Conservation (phyloP, 2,329 filamentous ascomycete species). For the Metarhizium sp. region DNA sequence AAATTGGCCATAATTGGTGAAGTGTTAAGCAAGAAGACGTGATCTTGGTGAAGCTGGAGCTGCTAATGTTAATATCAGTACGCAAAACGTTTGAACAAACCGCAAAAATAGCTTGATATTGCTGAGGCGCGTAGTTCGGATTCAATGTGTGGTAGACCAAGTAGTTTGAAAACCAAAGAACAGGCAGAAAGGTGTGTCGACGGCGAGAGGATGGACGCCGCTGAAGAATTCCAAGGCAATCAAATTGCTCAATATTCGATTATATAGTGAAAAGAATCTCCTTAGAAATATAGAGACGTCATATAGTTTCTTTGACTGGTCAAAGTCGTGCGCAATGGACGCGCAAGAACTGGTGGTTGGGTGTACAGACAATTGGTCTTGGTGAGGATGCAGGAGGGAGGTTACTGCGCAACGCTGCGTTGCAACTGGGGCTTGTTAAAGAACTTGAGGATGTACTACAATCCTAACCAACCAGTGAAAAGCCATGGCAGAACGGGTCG, state of each 20-base stretch:
- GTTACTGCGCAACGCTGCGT: background rate
- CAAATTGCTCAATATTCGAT: background rate
- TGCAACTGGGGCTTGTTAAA: too few species aligned
- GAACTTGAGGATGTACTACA: too few species aligned
- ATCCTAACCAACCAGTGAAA: too few species aligned
- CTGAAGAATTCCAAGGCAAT: too few species aligned
- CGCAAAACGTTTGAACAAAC: conserved; percentile 22
- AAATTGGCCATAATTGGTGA: conserved; percentile 32
- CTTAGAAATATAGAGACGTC: background rate
- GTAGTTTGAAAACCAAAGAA: background rate
- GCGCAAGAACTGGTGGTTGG: too few species aligned
- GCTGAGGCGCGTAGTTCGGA: background rate
- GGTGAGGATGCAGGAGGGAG: background rate
- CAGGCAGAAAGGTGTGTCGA: background rate
- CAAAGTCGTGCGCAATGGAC: background rate
- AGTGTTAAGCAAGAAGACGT: conserved; percentile 2
- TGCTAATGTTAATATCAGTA: conserved; percentile 16
- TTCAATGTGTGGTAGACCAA: background rate
- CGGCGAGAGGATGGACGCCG: background rate
- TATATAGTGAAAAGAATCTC: background rate
- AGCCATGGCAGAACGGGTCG: background rate
- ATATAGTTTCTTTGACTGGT: background rate
- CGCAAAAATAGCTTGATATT: conserved; percentile 7
- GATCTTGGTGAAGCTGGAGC: conserved; percentile 9
- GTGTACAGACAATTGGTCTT: background rate